phyloP scores from a whole-genome alignment of 2,329 filamentous ascomycete species.

The Aspergillus jensenii region DNA sequence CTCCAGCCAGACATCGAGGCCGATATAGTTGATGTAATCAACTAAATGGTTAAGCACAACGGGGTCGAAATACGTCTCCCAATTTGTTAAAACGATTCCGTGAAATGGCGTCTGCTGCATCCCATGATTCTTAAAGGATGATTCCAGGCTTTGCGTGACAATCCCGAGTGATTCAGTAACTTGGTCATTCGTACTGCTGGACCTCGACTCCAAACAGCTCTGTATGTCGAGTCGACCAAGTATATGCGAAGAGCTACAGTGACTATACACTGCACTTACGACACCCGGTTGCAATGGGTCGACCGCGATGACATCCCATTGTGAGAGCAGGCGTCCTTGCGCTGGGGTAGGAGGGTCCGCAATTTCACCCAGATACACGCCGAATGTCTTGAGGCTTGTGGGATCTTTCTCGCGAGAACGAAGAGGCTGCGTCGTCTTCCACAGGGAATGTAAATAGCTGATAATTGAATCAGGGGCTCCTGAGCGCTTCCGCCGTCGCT shows the following conservation, averaged over 20 bases:
- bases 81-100: conserved; percentile 36
- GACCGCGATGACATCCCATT: conserved; percentile 36
- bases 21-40: conserved; percentile 28
- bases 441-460: conserved; percentile 10
- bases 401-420: not conserved
- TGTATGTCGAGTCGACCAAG: conserved; percentile 12
- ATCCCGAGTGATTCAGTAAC: conserved; percentile 1
- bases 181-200: conserved; percentile 4
- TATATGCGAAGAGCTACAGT: conserved; percentile 4
- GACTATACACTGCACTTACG: conserved; percentile 20
- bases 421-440: conserved; percentile 1
- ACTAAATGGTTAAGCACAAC: conserved; percentile 27
- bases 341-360: conserved; percentile 24
- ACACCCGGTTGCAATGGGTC: conserved; percentile 34
- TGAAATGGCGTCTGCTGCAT: conserved; percentile 23
- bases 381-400: conserved; percentile 23
- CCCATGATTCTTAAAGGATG: not conserved
- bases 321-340: conserved; percentile 27
- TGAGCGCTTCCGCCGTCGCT: conserved; percentile 11
- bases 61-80: conserved; percentile 24
- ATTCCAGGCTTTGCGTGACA: not conserved
- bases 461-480: conserved; percentile 4
- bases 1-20: conserved; percentile 39
- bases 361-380: conserved; percentile 35
- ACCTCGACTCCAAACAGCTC: not conserved